Evolutionary conservation across 352 stramenopile genomes (phyloP), one percentile per base, ranked within the genome.

Genomic region (Phytophthora agathidicida): DNA sequence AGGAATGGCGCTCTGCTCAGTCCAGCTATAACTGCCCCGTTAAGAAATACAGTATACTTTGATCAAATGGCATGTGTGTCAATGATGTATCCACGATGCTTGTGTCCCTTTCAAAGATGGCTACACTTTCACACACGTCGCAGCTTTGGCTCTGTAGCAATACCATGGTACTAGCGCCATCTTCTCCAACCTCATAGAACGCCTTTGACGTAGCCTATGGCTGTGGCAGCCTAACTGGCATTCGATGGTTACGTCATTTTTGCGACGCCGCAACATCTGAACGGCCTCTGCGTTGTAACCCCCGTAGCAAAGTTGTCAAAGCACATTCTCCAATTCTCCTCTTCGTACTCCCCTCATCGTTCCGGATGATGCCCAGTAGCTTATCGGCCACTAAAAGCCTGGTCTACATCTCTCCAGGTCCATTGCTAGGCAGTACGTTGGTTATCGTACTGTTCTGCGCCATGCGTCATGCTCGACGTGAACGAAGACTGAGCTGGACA

Each of bases 351-450:
- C n/a, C n/a, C n/a, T 31, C 8, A 33, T 19, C 24, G 10, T 50
- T 5, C 11, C 16, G 3, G 8, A 68, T 64, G 60, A 49, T 50
- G 44, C 44, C 46, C 3, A 64, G 32, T n/a, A 59, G 17, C 20
- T 28, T 60, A 20, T 16, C 55, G 27, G 41, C 35, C 33, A 7
- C 28, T 17, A 30, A 41, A 13, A 48, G 41, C 1, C 33, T 70
- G 7, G 27, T 57, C 8, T 17, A 23, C 35, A 49, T 70, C 27
- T 45, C 55, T 4, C 61, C 61, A 32, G 54, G 54, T 30, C 48
- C 61, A 19, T 53, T 70, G 23, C 27, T 69, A 24, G 54, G 60
- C 28, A 69, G 60, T 31, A 69, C 60, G 3, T n/a, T 70, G 26
- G 61, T 49, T 3, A 22, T 70, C 5, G 35, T 63, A 19, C 22